A percentile compares a stretch with the other conserved stretches of the same genome.
Conservation (phyloP, 2,329 filamentous ascomycete species). For the Thielaviopsis punctulata region DNA sequence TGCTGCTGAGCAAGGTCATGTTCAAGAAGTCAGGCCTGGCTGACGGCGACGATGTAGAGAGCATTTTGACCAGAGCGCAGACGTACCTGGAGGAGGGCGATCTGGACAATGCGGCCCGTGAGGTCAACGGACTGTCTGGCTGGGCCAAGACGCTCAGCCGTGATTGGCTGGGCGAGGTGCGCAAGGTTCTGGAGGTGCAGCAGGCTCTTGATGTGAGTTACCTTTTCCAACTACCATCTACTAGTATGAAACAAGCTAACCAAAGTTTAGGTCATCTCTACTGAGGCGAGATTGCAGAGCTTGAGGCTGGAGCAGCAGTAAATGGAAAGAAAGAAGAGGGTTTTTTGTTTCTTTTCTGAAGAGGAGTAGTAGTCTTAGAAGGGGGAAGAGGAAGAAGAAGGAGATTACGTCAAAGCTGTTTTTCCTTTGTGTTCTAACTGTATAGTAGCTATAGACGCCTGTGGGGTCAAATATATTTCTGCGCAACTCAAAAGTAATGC, state of each 20-base stretch:
- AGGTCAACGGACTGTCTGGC: slow-evolving; percentile 83
- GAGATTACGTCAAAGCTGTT: not conserved
- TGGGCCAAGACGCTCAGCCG: slow-evolving; percentile 92
- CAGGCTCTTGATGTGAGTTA: slow-evolving; percentile 82
- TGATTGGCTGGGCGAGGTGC: slow-evolving; percentile 83
- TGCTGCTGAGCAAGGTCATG: slow-evolving; percentile 79
- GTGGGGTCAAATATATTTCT: not conserved
- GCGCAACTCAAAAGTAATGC: not conserved
- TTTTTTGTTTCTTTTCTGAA: too few species aligned
- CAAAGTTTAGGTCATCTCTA: slow-evolving; percentile 57
- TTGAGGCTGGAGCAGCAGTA: slow-evolving; percentile 23
- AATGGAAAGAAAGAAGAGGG: not conserved
- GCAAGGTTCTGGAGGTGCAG: slow-evolving; percentile 83
- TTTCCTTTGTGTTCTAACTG: slow-evolving; percentile 10
- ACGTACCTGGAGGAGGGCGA: slow-evolving; percentile 84
- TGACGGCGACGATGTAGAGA: slow-evolving; percentile 79
- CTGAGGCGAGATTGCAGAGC: slow-evolving; percentile 78
- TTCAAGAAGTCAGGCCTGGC: slow-evolving; percentile 87
- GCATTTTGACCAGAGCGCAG: slow-evolving; percentile 77
- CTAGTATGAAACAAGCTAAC: slow-evolving; percentile 15
- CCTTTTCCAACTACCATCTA: not conserved
- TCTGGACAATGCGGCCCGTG: slow-evolving; percentile 74
- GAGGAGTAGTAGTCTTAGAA: not conserved
- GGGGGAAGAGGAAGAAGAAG: not conserved
- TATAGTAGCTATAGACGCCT: slow-evolving; percentile 12